These are phyloP conservation scores for Gaertneriomyces sp. DNA, from an alignment of 192 early-diverging fungal species.

Conservation along the genomic window DNA sequence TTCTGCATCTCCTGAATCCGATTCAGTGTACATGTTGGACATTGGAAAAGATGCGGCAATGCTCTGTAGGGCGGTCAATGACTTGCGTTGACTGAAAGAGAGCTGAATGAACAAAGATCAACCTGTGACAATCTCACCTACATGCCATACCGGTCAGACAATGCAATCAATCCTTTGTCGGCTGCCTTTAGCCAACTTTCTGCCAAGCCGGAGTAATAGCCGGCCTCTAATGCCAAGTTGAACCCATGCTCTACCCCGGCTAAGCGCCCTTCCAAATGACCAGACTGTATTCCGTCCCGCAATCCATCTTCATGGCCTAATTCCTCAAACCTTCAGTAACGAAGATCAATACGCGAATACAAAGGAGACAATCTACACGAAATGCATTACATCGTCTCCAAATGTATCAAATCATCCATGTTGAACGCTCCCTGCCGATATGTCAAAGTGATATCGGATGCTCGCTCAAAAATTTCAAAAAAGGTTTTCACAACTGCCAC, in stretches of 20 bases:
- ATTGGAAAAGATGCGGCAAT: background rate
- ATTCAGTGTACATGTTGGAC: background rate
- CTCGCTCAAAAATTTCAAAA: slow-evolving; percentile 21
- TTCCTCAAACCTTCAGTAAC: slow-evolving; percentile 28
- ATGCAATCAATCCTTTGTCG: slow-evolving; percentile 7
- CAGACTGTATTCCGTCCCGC: slow-evolving; percentile 23
- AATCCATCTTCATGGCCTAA: slow-evolving; percentile 31
- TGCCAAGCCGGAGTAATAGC: slow-evolving; percentile 28
- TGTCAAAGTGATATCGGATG: background rate
- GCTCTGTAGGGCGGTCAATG: background rate
- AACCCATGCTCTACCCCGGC: slow-evolving; percentile 21
- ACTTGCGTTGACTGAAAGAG: background rate
- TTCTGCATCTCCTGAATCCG: slow-evolving; percentile 3
- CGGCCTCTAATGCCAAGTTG: slow-evolving; percentile 21
- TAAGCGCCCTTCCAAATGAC: slow-evolving; percentile 18
- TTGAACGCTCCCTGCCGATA: slow-evolving; percentile 7
- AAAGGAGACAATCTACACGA: background rate
- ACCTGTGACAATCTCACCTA: background rate
- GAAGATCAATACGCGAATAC: background rate
- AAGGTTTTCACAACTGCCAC: slow-evolving; percentile 34
- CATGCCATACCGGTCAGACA: slow-evolving; percentile 13
- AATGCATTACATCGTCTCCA: slow-evolving; percentile 30
- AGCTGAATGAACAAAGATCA: background rate
- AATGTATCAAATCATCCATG: slow-evolving; percentile 27
- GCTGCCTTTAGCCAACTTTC: slow-evolving; percentile 13